Base-by-base conservation (phyloP, 225 moss, liverwort and hornwort genomes). In the Anthoceros angustus region DNA sequence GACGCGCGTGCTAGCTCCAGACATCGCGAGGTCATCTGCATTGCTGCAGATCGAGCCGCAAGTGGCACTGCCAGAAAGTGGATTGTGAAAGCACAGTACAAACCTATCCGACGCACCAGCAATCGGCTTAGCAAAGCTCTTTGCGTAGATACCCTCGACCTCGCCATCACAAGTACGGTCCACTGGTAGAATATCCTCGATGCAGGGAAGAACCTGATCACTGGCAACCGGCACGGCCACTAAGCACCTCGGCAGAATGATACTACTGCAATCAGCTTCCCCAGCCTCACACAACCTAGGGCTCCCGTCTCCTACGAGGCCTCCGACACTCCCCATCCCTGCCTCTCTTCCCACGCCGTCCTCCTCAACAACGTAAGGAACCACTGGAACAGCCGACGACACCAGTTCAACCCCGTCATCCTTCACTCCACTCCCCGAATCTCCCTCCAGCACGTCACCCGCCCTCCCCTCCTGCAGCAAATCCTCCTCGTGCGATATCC, bases 181-280 rank as follows among this genome's bases (percentile, higher is more conserved):
- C 16, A 55, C 55, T 18, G 55, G 55, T 7, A 55, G 55, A 18
- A 55, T 18, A 23, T 55, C 55, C 4, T 55, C 55, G 8, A 55
- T 15, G 55, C 55, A 55, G n/a, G 55, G 55, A 55, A 55, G 55
- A 20, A 55, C 55, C 12, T 55, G n/a, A 5, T 55, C 23, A 20
- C 55, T 55, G 6, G 55, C 55, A 55, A 55, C 55, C 55, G 55
- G 55, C n/a, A 55, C 55, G 8, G 55, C 55, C 14, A 55, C 55
- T 23, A 55, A 20, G 4, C 55, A 55, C 55, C 55, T 9, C 18
- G 55, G 55, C 23, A 20, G 55, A 0, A 55, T 55, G 6, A 9
- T 55, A 20, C 23, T 1, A 55, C 6, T 20, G 14, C 55, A 55
- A 9, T 55, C n/a, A 9, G 8, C 55, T 55, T 55, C 55, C 7